Conservation (phyloP, 1,139 yeast genomes). For the Suhomyces anneliseae region DNA sequence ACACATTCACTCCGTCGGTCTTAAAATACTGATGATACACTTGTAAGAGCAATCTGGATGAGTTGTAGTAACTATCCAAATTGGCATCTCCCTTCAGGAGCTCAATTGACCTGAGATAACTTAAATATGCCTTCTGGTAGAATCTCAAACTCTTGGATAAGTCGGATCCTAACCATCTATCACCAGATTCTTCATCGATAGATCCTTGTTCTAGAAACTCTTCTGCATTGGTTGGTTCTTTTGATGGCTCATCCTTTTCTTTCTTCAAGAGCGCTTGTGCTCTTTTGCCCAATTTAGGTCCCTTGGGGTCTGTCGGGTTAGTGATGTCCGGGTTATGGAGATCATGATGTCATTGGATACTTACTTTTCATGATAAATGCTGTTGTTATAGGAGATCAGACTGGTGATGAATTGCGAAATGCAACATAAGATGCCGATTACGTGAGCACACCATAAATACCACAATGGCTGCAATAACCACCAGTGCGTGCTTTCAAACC, state of each 20-base stretch:
- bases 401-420: neutral
- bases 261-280: slow-evolving; percentile 14
- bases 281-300: slow-evolving; percentile 24
- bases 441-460: neutral
- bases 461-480: neutral
- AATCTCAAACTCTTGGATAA: slow-evolving; percentile 52
- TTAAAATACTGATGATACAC: slow-evolving; percentile 47
- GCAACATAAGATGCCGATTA: neutral
- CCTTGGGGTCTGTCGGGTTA: slow-evolving; percentile 11
- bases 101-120: slow-evolving; percentile 34
- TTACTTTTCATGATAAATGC: slow-evolving; percentile 9
- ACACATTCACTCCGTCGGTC: slow-evolving; percentile 43
- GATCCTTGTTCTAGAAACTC: slow-evolving; percentile 51
- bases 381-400: neutral
- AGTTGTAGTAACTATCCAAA: slow-evolving; percentile 48
- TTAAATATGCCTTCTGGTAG: slow-evolving; percentile 48
- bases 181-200: slow-evolving; percentile 56
- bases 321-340: neutral
- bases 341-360: neutral
- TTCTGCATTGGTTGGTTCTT: slow-evolving; percentile 38
- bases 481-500: too few relatives aligned
- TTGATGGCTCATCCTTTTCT: slow-evolving; percentile 13
- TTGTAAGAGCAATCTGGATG: slow-evolving; percentile 48
- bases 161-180: slow-evolving; percentile 58
- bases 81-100: slow-evolving; percentile 14